Conservation (phyloP, 2,329 filamentous ascomycete species). For the Diaporthe destruens region DNA sequence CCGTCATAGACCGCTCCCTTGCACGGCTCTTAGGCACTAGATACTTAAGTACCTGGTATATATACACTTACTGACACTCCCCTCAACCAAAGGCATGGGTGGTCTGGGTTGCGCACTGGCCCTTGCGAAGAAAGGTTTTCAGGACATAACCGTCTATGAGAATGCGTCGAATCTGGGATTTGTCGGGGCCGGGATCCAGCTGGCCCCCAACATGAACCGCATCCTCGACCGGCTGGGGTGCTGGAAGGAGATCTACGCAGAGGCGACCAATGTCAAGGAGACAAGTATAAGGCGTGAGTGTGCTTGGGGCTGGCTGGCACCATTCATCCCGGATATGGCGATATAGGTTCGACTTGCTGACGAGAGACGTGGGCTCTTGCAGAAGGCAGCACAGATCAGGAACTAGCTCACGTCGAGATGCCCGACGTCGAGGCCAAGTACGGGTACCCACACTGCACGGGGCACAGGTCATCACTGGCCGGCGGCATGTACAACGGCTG, state of each 20-base stretch:
- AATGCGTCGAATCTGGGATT: constrained; percentile 80
- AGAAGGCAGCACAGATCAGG: constrained; percentile 76
- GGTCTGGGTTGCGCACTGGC: constrained; percentile 79
- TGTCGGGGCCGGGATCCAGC: constrained; percentile 86
- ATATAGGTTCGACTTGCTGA: not conserved
- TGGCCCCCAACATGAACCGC: constrained; percentile 84
- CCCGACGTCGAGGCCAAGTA: constrained; percentile 76
- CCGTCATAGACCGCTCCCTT: not conserved
- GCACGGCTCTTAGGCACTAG: not conserved
- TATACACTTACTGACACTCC: not conserved
- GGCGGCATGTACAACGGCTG: constrained; percentile 79
- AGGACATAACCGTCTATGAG: constrained; percentile 80
- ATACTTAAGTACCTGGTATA: too few relatives aligned
- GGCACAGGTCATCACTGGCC: constrained; percentile 80
- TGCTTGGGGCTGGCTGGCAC: not conserved
- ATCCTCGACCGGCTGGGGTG: constrained; percentile 80
- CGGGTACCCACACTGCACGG: constrained; percentile 83
- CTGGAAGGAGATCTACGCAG: constrained; percentile 77
- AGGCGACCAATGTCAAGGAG: constrained; percentile 77
- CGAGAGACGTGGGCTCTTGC: constrained; percentile 16
- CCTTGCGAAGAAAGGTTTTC: constrained; percentile 82
- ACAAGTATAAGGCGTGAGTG: constrained; percentile 77
- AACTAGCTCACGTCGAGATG: constrained; percentile 79
- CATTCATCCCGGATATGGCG: not conserved
- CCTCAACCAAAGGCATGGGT: constrained; percentile 74